Conservation (phyloP, 2,329 filamentous ascomycete species). For the Chrysoporthe puriensis region DNA sequence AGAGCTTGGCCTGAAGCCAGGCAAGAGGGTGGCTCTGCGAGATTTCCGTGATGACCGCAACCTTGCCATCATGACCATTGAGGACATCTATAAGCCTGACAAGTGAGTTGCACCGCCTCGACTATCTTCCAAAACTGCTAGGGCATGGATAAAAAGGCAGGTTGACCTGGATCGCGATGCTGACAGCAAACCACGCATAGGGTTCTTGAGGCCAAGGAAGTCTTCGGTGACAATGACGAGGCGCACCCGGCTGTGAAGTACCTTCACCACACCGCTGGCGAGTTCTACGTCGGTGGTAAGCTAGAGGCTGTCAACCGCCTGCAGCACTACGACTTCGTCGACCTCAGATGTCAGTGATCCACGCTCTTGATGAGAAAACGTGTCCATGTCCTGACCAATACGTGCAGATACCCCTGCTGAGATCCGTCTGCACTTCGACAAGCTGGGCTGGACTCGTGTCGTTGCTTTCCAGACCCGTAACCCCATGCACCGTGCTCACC, state of each 20-base stretch:
- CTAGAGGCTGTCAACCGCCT: conserved; percentile 92
- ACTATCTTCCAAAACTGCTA: neutral
- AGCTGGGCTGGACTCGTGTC: conserved; percentile 96
- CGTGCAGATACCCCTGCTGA: conserved; percentile 83
- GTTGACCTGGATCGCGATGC: neutral
- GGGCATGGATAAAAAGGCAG: no score
- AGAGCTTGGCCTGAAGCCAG: conserved; percentile 74
- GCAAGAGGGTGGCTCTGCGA: conserved; percentile 82
- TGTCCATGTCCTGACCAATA: neutral
- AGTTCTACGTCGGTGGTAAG: conserved; percentile 95
- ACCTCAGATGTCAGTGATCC: conserved; percentile 75
- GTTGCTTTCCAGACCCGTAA: conserved; percentile 99
- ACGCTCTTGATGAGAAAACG: neutral
- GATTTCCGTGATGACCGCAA: conserved; percentile 97
- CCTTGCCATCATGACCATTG: conserved; percentile 91
- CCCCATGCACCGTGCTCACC: conserved; percentile 98
- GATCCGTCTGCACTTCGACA: conserved; percentile 95
- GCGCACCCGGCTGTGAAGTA: conserved; percentile 92
- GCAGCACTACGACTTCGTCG: conserved; percentile 99
- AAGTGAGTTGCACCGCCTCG: conserved; percentile 64
- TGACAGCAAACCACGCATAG: conserved; percentile 48
- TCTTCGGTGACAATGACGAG: conserved; percentile 84
- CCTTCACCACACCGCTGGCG: conserved; percentile 77
- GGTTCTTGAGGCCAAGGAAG: conserved; percentile 85
- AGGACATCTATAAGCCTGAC: conserved; percentile 93